phyloP scores from a whole-genome alignment of 495 filamentous ascomycete species.

The Tirmania nivea region DNA sequence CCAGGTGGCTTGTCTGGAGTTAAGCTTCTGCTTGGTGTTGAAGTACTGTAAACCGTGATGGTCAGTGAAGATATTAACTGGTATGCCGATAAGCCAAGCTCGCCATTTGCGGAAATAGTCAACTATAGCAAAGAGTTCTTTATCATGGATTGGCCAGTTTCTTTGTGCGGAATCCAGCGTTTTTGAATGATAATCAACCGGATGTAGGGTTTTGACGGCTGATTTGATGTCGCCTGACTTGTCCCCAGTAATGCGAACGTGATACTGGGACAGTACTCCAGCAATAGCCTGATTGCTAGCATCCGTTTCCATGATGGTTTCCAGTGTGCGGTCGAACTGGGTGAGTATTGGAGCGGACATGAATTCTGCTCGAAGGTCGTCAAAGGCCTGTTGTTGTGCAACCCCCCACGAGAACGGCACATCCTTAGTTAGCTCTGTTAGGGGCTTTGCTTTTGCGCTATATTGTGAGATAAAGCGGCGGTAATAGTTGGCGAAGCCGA shows the following conservation, averaged over 20 bases:
- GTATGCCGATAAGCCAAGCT: too few relatives aligned
- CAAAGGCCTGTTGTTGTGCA: not conserved
- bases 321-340: not conserved
- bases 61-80: too few relatives aligned
- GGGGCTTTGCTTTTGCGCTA: not conserved
- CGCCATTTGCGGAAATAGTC: too few relatives aligned
- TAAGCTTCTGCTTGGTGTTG: too few relatives aligned
- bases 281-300: not conserved
- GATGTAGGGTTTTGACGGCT: not conserved
- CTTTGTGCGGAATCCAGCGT: not conserved
- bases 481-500: slow-evolving; percentile 12
- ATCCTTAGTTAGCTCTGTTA: not conserved
- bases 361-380: not conserved
- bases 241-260: not conserved
- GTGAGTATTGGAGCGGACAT: not conserved
- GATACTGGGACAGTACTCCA: not conserved
- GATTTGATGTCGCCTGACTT: too few relatives aligned
- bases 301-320: not conserved
- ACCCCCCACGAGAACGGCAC: not conserved
- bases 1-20: too few relatives aligned
- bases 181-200: not conserved
- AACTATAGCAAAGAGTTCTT: not conserved
- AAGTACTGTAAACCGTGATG: too few relatives aligned
- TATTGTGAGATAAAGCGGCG: slow-evolving; percentile 1
- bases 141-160: not conserved